phyloP scores from a whole-genome alignment of 1,284 basidiomycete genomes.

The Leccinum griseonigrum region DNA sequence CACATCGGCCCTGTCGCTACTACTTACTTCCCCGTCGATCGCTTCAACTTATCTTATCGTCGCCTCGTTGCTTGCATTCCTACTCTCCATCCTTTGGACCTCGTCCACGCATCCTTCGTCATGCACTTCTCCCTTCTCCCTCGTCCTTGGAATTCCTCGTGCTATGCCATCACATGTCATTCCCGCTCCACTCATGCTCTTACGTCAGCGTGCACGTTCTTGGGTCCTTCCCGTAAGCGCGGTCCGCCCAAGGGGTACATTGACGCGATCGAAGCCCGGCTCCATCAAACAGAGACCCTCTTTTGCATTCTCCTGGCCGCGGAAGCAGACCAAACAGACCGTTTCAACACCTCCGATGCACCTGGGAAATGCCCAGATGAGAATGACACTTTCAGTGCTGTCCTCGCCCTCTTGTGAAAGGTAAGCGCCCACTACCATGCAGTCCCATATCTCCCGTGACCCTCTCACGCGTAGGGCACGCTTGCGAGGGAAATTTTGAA shows the following conservation, averaged over 20 bases:
- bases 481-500: constrained; percentile 72
- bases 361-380: constrained; percentile 16
- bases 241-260: constrained; percentile 89
- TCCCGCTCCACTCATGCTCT: background rate
- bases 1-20: background rate
- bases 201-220: constrained; percentile 61
- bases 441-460: background rate
- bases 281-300: constrained; percentile 85
- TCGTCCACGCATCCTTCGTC: background rate
- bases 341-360: constrained; percentile 50
- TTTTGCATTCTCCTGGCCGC: constrained; percentile 73
- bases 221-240: constrained; percentile 79
- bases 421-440: constrained; percentile 3
- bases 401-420: constrained; percentile 30
- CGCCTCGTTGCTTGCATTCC: background rate
- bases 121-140: background rate
- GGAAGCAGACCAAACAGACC: constrained; percentile 61
- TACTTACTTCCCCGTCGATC: background rate
- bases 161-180: background rate
- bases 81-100: background rate
- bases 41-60: background rate
- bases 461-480: constrained; percentile 47
- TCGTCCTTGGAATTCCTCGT: background rate
- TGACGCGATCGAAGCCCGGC: constrained; percentile 83
- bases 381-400: constrained; percentile 12